Evolutionary conservation across 1,139 yeast genomes (phyloP).

Genomic region (Debaryomyces subglobosus): DNA sequence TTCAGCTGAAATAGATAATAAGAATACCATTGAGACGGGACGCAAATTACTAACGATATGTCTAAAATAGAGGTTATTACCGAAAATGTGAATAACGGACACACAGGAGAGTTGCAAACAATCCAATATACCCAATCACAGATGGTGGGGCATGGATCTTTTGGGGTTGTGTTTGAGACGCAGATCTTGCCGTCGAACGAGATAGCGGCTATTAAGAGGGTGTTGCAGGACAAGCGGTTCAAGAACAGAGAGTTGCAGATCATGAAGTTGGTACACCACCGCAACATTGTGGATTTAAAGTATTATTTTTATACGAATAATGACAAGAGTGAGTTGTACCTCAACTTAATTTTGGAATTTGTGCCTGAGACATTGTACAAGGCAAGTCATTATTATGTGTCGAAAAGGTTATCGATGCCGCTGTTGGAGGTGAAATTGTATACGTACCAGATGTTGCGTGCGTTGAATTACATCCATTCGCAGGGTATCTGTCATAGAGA

Average conservation of each 20-base stretch:
- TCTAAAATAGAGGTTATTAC: constrained; percentile 60
- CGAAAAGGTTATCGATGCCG: constrained; percentile 84
- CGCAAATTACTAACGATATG: constrained; percentile 40
- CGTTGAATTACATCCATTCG: constrained; percentile 88
- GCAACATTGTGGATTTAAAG: constrained; percentile 84
- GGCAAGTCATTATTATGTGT: constrained; percentile 80
- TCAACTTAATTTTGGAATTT: constrained; percentile 86
- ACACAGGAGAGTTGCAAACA: constrained; percentile 62
- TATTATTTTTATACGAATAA: constrained; percentile 87
- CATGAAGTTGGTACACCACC: constrained; percentile 86
- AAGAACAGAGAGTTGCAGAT: constrained; percentile 96
- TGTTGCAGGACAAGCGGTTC: constrained; percentile 91
- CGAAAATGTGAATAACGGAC: constrained; percentile 77
- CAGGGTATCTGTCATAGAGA: constrained; percentile 96
- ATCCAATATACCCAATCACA: constrained; percentile 73
- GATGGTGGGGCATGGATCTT: constrained; percentile 96
- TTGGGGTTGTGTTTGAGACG: constrained; percentile 94
- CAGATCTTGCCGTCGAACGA: constrained; percentile 74
- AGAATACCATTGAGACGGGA: background rate
- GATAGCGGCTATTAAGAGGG: constrained; percentile 90
- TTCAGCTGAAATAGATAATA: constrained; percentile 2
- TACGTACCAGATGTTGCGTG: constrained; percentile 89
- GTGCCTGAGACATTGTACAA: constrained; percentile 94
- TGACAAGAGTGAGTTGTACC: constrained; percentile 77
- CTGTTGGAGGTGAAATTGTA: constrained; percentile 84